Evolutionary conservation across 352 stramenopile genomes (phyloP).

Genomic region (Elongisporangium undulatum): DNA sequence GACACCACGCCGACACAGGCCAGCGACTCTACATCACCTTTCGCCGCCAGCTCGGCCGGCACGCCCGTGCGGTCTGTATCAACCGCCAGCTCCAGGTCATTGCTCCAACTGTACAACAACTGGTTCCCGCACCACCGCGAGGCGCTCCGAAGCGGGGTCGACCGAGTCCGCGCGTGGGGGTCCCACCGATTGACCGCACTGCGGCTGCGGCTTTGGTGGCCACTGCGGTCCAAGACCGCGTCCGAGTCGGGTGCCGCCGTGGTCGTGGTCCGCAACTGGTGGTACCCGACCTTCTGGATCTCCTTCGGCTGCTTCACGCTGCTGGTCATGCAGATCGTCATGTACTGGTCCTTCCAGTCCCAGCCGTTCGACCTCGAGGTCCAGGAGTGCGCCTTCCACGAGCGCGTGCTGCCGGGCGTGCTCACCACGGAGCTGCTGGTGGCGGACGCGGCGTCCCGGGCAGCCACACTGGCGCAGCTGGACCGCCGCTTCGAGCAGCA

Average conservation of each 20-base stretch:
- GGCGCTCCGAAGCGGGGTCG: not conserved
- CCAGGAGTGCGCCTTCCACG: slow-evolving; percentile 62
- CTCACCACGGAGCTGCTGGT: slow-evolving; percentile 20
- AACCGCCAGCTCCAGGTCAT: not conserved
- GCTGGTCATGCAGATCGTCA: slow-evolving; percentile 35
- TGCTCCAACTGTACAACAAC: not conserved
- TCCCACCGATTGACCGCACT: slow-evolving; percentile 1
- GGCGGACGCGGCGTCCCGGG: slow-evolving; percentile 11
- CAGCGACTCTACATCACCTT: not conserved
- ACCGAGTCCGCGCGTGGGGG: slow-evolving; percentile 12
- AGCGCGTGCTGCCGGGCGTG: slow-evolving; percentile 31
- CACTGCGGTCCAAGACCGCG: slow-evolving; percentile 14
- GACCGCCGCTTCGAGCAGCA: slow-evolving; percentile 68
- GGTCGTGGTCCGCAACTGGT: slow-evolving; percentile 42
- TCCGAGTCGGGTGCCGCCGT: slow-evolving; percentile 14
- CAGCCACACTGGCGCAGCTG: slow-evolving; percentile 33
- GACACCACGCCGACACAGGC: not conserved
- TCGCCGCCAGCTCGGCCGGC: too few relatives aligned
- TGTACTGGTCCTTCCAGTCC: slow-evolving; percentile 46
- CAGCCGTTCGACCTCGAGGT: slow-evolving; percentile 47
- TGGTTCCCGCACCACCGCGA: not conserved
- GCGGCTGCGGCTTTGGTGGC: slow-evolving; percentile 15
- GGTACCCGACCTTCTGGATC: slow-evolving; percentile 64
- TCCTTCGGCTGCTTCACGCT: slow-evolving; percentile 50
- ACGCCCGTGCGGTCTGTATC: not conserved